Conservation (phyloP, 139 green algal genomes). For the Asterochloris sp. region DNA sequence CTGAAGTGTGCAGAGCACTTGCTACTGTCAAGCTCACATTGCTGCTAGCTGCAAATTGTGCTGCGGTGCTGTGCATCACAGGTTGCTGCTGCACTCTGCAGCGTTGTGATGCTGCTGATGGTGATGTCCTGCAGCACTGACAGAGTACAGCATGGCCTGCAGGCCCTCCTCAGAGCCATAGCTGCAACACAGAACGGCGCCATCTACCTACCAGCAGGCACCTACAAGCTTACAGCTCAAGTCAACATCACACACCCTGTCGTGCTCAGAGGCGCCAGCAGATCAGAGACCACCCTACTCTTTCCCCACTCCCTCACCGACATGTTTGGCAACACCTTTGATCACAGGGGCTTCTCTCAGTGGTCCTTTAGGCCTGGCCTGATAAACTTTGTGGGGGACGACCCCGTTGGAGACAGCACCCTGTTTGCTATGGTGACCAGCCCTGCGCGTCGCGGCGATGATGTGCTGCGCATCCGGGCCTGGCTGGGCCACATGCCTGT, state of each 20-base stretch:
- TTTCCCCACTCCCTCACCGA: conserved; percentile 6
- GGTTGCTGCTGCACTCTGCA: no score
- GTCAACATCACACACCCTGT: conserved; percentile 16
- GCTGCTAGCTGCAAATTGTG: not conserved
- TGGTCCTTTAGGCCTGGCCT: conserved; percentile 12
- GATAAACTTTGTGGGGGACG: conserved; percentile 3
- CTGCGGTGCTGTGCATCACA: not conserved
- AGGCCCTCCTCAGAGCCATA: conserved; percentile 3
- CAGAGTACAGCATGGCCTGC: not conserved
- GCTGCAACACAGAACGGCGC: not conserved
- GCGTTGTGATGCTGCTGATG: not conserved
- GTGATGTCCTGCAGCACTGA: not conserved
- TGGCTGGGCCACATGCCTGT: not conserved
- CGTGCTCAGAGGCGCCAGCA: not conserved
- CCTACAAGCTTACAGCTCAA: conserved; percentile 1
- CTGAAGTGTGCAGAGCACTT: no score
- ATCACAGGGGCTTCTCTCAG: not conserved
- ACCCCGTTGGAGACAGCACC: not conserved
- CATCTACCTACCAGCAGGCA: not conserved
- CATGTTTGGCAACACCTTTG: conserved; percentile 12
- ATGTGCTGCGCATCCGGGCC: not conserved
- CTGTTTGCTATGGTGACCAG: not conserved
- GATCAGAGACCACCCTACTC: conserved; percentile 8
- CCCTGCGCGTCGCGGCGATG: not conserved
- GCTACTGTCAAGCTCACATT: not conserved